Evolutionary conservation across 352 stramenopile genomes (phyloP), one percentile per base, ranked within the genome.

Genomic region (Pythium guiyangense): DNA sequence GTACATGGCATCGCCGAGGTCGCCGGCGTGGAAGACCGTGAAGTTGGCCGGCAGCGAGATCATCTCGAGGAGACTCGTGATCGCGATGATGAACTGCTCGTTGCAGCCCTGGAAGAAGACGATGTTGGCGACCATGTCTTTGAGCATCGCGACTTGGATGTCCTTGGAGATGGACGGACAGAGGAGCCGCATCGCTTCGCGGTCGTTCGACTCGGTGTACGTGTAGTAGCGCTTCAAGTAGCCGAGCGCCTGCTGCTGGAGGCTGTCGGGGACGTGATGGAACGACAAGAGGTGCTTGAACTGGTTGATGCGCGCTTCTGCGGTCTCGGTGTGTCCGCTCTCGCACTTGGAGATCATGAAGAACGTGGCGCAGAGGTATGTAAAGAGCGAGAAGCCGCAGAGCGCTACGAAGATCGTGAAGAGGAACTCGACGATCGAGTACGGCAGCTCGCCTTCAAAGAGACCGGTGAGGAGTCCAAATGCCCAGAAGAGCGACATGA

Each of bases 311-410:
- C 77, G 73, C 4, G 79, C 79, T 27, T 88, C 79, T 8, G 77
- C 67, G 4, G 71, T 70, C 56, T 90, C 79, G 0, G 66, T 58
- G 22, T 79, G 72, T 17, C 73, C 73, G 34, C 62, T 65, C 66
- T 87, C 79, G 48, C 79, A 88, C 51, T 90, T 90, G 45, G 77
- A 88, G 4, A 90, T 60, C 49, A 86, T 70, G 56, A 90, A 90
- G 39, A 90, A 85, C 11, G 79, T 88, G 17, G 77, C 77, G 35
- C 75, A 88, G 1, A 90, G 52, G 34, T 83, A 77, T 49, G 77
- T 87, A 48, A 90, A 90, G 22, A 90, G 57, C 11, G 74, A 74
- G 60, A 90, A 88, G 1, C 79, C 77, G 26, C 75, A 74, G 14
- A 88, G 49, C 20, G 65, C 68, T n/a, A 87, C 75, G 9, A 71